phyloP scores from a whole-genome alignment of 2,329 filamentous ascomycete genomes.

The Sclerotinia nivalis region DNA sequence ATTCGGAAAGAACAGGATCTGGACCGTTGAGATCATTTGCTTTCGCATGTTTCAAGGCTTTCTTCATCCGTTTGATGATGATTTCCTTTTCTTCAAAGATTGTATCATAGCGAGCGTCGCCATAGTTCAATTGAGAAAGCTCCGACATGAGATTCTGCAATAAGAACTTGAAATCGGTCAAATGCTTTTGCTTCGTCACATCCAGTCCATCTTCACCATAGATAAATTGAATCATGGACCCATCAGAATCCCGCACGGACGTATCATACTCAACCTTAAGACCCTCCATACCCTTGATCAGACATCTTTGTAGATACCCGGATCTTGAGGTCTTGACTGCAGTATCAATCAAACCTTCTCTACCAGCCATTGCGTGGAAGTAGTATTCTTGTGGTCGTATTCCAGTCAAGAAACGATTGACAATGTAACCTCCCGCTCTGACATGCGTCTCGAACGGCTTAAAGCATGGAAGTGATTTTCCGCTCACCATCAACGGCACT shows the following conservation, averaged over 20 bases:
- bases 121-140: slow-evolving; percentile 72
- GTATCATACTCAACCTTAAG: slow-evolving; percentile 90
- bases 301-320: slow-evolving; percentile 91
- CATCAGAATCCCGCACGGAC: slow-evolving; percentile 91
- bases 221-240: slow-evolving; percentile 88
- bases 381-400: slow-evolving; percentile 98
- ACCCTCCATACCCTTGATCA: slow-evolving; percentile 98
- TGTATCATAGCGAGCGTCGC: slow-evolving; percentile 53
- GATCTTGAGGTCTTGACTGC: slow-evolving; percentile 98
- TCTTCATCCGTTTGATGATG: slow-evolving; percentile 72
- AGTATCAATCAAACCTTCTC: slow-evolving; percentile 97
- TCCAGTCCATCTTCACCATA: slow-evolving; percentile 97
- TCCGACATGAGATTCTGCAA: slow-evolving; percentile 83
- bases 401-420: slow-evolving; percentile 95
- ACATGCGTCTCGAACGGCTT: slow-evolving; percentile 87
- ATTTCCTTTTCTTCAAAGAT: slow-evolving; percentile 65
- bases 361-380: slow-evolving; percentile 98
- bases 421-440: slow-evolving; percentile 88
- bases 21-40: slow-evolving; percentile 52
- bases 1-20: slow-evolving; percentile 73
- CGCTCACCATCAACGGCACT: slow-evolving; percentile 96
- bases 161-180: slow-evolving; percentile 87
- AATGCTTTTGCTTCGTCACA: slow-evolving; percentile 88
- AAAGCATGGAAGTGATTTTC: slow-evolving; percentile 94
- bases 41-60: slow-evolving; percentile 71